phyloP scores from a whole-genome alignment of 305 asterid genomes.

The Fraxinus xanthoxyloides region DNA sequence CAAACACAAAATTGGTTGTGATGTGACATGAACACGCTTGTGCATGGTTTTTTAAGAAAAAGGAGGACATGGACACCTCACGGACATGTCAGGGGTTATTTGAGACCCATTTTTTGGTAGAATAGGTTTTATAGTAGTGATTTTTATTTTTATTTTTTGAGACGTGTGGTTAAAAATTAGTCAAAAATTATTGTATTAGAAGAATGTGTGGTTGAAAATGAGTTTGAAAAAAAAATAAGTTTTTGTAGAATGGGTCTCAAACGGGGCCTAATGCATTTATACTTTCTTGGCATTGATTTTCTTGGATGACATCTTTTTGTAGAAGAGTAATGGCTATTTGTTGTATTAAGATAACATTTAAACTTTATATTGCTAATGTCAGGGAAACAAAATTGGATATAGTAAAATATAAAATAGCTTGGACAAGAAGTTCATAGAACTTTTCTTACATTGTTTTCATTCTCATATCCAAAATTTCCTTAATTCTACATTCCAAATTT shows the following conservation, averaged over 20 bases:
- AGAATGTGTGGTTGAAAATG: too few relatives aligned
- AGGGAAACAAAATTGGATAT: neutral
- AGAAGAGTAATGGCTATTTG: neutral
- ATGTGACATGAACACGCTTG: neutral
- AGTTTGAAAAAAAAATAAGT: too few relatives aligned
- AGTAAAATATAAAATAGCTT: neutral
- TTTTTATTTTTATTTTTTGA: too few relatives aligned
- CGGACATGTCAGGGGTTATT: neutral
- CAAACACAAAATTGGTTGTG: neutral
- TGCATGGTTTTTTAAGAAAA: neutral
- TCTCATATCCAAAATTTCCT: neutral
- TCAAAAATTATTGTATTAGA: too few relatives aligned
- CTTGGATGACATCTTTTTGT: neutral
- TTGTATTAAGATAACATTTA: neutral
- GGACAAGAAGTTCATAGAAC: neutral
- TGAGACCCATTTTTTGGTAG: too few relatives aligned
- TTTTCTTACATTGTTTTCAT: neutral
- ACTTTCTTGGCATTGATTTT: neutral
- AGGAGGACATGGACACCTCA: neutral
- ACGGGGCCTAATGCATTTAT: neutral
- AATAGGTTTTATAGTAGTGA: too few relatives aligned
- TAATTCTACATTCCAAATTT: neutral
- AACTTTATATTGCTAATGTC: neutral
- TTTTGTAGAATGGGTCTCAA: too few relatives aligned
- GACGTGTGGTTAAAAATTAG: too few relatives aligned